A percentile compares a stretch with the other conserved stretches of the same genome.
Conservation (phyloP, 257 asterid genomes). For the Nicotiana noctiflora region DNA sequence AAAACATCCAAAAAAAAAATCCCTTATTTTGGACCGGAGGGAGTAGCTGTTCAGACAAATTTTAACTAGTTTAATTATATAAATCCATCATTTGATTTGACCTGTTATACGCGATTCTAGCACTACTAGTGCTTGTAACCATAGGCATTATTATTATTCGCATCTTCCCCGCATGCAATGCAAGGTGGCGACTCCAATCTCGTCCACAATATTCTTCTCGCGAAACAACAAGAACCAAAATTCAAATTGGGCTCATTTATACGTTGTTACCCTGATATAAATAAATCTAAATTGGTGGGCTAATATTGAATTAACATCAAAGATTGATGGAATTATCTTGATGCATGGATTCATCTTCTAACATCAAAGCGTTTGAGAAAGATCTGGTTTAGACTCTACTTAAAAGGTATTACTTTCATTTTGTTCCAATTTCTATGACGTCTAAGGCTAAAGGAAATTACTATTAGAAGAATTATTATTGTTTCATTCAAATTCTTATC, state of each 20-base stretch:
- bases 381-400: no score
- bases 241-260: background rate
- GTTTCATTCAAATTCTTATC: background rate
- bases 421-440: background rate
- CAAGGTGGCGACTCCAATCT: background rate
- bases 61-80: no score
- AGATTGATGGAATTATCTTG: background rate
- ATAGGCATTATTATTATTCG: background rate
- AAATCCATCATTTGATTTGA: background rate
- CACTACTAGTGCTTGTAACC: background rate
- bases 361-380: no score
- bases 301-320: background rate
- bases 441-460: background rate
- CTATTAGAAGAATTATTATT: background rate
- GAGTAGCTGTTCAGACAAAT: no score
- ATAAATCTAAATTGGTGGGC: background rate
- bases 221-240: background rate
- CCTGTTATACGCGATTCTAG: constrained; percentile 7
- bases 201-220: background rate
- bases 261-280: background rate
- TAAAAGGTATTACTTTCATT: no score
- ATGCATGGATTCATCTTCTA: background rate
- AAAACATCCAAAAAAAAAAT: no score
- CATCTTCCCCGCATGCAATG: background rate
- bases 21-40: no score